A percentile compares a stretch with the other conserved stretches of the same genome.
Evolutionary conservation across 179 eudicot species (phyloP).

Genomic region (Pouteria campechiana): DNA sequence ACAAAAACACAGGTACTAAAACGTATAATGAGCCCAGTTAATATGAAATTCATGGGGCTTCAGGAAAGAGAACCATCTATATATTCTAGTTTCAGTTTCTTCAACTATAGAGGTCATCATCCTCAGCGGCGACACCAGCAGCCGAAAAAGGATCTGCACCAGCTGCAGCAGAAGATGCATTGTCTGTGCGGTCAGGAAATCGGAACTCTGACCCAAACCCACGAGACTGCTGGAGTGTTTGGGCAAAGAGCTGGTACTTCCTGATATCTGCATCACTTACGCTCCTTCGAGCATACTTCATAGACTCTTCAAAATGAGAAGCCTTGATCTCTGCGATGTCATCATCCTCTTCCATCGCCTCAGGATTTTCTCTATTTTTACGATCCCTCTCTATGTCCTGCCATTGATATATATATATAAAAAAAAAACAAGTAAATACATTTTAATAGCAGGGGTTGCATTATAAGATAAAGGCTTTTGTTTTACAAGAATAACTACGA

Average conservation of each 20-base stretch:
- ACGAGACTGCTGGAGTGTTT: conserved; percentile 79
- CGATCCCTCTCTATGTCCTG: conserved; percentile 74
- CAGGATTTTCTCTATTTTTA: conserved; percentile 63
- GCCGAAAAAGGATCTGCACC: conserved; percentile 56
- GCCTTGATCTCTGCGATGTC: conserved; percentile 77
- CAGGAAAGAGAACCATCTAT: no score
- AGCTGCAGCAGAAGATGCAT: conserved; percentile 19
- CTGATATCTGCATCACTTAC: conserved; percentile 86
- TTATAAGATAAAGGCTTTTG: no score
- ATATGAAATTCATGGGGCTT: no score
- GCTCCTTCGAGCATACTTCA: conserved; percentile 83
- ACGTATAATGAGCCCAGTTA: no score
- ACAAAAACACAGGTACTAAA: no score
- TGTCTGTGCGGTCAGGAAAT: conserved; percentile 24
- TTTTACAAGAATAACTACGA: no score
- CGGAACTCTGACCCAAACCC: conserved; percentile 72
- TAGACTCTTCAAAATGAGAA: conserved; percentile 74
- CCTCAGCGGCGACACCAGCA: conserved; percentile 68
- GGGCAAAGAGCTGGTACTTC: conserved; percentile 81
- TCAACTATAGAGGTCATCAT: conserved; percentile 76
- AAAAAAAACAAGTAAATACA: no score
- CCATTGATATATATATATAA: no score
- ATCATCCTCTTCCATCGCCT: conserved; percentile 87
- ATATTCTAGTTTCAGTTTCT: no score
- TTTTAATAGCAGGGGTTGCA: no score